Conservation (phyloP, 2,329 filamentous ascomycete genomes). For the Didymella arachidicola region DNA sequence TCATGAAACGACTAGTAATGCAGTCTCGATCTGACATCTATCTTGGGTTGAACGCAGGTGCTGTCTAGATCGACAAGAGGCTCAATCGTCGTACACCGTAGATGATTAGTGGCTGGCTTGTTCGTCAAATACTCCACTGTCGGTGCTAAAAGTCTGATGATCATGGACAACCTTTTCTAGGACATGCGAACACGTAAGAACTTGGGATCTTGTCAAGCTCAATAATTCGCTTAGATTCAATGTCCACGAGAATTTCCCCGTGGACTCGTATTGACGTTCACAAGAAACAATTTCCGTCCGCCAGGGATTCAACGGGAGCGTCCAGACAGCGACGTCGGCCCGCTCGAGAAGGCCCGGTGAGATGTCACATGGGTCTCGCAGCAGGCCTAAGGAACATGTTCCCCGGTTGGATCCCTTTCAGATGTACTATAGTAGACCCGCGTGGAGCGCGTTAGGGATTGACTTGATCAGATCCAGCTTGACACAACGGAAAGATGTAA, state of each 20-base stretch:
- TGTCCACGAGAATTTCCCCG: neutral
- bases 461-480: neutral
- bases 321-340: slow-evolving; percentile 10
- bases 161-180: neutral
- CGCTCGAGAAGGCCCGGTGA: slow-evolving; percentile 17
- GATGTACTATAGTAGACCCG: slow-evolving; percentile 2
- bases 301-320: slow-evolving; percentile 6
- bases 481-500: neutral
- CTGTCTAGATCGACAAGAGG: neutral
- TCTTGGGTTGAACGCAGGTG: neutral
- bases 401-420: neutral
- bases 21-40: neutral
- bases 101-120: neutral
- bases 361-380: slow-evolving; percentile 2
- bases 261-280: neutral
- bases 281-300: neutral
- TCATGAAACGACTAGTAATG: neutral
- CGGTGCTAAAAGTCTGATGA: neutral
- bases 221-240: too few species aligned
- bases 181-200: neutral
- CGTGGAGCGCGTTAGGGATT: neutral
- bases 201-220: neutral
- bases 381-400: slow-evolving; percentile 5
- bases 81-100: neutral
- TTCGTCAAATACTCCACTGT: neutral